These are phyloP conservation scores for Pseudotsuga menziesii DNA, from an alignment of 75 land plant species.

Conservation along the genomic window DNA sequence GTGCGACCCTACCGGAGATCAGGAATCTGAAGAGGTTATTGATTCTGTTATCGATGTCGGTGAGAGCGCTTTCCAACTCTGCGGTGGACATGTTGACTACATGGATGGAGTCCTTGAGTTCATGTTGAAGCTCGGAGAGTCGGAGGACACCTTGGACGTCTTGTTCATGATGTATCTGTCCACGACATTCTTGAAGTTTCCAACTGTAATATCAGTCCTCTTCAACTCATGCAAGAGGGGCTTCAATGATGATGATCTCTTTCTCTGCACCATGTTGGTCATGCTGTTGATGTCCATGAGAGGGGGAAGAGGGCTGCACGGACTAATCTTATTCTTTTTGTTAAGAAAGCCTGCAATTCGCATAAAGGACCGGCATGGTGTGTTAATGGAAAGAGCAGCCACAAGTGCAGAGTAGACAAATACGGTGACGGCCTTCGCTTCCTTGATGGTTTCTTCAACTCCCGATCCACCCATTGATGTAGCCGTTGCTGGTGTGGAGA, in stretches of 20 bases:
- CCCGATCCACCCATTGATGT: too few species aligned
- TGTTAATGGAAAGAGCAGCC: too few species aligned
- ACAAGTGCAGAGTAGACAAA: too few species aligned
- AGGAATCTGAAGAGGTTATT: neutral
- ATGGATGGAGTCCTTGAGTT: neutral
- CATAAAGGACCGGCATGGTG: neutral
- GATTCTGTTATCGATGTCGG: neutral
- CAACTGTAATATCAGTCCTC: neutral
- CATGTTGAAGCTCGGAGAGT: neutral
- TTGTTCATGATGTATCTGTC: neutral
- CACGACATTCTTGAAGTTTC: neutral
- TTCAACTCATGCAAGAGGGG: neutral
- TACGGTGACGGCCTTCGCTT: too few species aligned
- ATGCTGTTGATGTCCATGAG: neutral
- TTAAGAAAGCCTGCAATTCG: too few species aligned
- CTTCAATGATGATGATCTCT: neutral
- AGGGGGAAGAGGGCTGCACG: neutral
- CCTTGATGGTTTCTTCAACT: too few species aligned
- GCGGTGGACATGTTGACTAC: neutral
- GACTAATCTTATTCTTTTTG: too few species aligned
- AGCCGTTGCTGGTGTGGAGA: too few species aligned
- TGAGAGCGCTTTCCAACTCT: neutral
- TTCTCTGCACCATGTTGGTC: neutral
- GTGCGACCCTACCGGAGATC: neutral
- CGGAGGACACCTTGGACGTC: neutral